Percentiles rank a stretch among this genome's conserved stretches.
Evolutionary conservation across 2,329 filamentous ascomycete species (phyloP).

Genomic region (Keithomyces neogunnii): DNA sequence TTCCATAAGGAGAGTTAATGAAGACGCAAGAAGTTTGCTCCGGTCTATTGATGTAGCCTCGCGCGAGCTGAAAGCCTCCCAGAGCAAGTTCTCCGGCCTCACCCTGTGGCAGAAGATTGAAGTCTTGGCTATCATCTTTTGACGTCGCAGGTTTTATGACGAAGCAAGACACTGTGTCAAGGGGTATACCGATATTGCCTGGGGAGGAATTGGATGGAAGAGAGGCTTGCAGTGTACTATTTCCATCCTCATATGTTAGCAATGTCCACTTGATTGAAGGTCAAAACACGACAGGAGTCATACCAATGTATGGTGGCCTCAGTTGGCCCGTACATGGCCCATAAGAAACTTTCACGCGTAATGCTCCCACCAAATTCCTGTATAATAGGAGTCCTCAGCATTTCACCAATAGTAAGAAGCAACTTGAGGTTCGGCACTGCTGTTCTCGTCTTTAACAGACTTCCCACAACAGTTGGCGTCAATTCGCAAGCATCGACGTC

Average conservation of each 20-base stretch:
- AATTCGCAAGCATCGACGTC: slow-evolving; percentile 77
- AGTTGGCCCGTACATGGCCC: slow-evolving; percentile 92
- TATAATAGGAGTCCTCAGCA: slow-evolving; percentile 72
- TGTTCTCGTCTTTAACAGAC: slow-evolving; percentile 58
- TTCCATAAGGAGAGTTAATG: slow-evolving; percentile 57
- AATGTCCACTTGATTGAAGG: neutral
- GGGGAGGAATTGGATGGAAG: slow-evolving; percentile 50
- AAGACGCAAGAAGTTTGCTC: slow-evolving; percentile 69
- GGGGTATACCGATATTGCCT: slow-evolving; percentile 65
- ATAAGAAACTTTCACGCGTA: slow-evolving; percentile 55
- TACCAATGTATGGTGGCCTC: slow-evolving; percentile 83
- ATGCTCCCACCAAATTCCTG: slow-evolving; percentile 64
- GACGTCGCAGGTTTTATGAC: slow-evolving; percentile 44
- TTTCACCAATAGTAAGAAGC: slow-evolving; percentile 84
- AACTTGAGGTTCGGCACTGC: slow-evolving; percentile 61
- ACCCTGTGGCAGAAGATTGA: slow-evolving; percentile 53
- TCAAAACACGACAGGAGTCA: slow-evolving; percentile 11
- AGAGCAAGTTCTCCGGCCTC: slow-evolving; percentile 73
- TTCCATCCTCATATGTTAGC: slow-evolving; percentile 1
- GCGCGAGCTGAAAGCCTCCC: slow-evolving; percentile 71
- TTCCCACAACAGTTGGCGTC: slow-evolving; percentile 79
- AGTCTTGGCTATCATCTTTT: slow-evolving; percentile 14
- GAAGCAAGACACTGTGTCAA: slow-evolving; percentile 75
- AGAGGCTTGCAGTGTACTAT: slow-evolving; percentile 58
- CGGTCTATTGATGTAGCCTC: slow-evolving; percentile 72